Percentiles rank a stretch among this genome's conserved stretches.
These are phyloP conservation scores for Cornus kousa DNA, from an alignment of 148 eudicot species.

Conservation along the genomic window DNA sequence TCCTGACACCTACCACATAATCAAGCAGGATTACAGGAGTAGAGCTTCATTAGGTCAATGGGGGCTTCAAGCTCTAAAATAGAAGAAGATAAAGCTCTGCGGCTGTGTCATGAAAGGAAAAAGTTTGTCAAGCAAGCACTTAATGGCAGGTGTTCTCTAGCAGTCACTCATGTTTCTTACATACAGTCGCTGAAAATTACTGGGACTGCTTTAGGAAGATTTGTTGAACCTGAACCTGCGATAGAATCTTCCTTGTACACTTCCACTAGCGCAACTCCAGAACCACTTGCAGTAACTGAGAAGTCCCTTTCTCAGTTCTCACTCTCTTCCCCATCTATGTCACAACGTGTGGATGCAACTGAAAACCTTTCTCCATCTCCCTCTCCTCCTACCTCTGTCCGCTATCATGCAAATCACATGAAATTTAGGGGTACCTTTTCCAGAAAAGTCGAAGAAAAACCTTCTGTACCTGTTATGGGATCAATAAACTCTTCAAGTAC, in stretches of 20 bases:
- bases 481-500: constrained; percentile 52
- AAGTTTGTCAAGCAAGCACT: constrained; percentile 88
- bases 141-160: constrained; percentile 85
- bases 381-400: constrained; percentile 53
- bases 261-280: constrained; percentile 65
- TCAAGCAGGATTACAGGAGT: background rate
- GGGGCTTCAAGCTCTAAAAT: constrained; percentile 76
- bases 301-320: constrained; percentile 62
- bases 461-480: constrained; percentile 44
- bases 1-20: background rate
- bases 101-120: constrained; percentile 82
- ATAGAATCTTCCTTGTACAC: constrained; percentile 51
- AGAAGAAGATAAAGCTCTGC: constrained; percentile 84
- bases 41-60: constrained; percentile 32
- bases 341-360: constrained; percentile 46
- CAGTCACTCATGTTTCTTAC: constrained; percentile 73
- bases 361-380: constrained; percentile 49
- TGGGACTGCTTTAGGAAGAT: constrained; percentile 70
- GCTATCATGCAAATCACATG: constrained; percentile 67
- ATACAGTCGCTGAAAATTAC: constrained; percentile 60
- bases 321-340: constrained; percentile 55
- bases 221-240: constrained; percentile 66
- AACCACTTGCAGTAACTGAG: constrained; percentile 50
- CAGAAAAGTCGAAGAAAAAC: constrained; percentile 75
- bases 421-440: constrained; percentile 58